phyloP scores from a whole-genome alignment of 371 early-diverging fungal species.

The Syncephalastrum contaminatum region DNA sequence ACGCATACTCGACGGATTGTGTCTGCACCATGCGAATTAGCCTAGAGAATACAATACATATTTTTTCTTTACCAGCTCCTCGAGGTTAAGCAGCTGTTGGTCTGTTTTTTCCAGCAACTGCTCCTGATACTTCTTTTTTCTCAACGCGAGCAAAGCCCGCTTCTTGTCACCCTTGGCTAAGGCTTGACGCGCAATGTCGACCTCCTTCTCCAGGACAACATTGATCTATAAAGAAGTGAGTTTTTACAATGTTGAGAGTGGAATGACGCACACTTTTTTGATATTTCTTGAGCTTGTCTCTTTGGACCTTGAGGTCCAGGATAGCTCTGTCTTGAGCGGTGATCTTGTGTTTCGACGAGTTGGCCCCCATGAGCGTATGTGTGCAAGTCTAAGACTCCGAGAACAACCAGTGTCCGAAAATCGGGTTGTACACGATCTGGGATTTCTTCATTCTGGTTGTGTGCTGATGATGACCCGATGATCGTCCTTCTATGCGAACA shows the following conservation, averaged over 20 bases:
- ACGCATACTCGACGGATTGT: slow-evolving; percentile 85
- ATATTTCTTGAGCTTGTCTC: slow-evolving; percentile 90
- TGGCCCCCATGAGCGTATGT: slow-evolving; percentile 47
- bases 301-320: slow-evolving; percentile 90
- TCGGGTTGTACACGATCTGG: slow-evolving; percentile 8
- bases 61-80: slow-evolving; percentile 73
- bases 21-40: slow-evolving; percentile 41
- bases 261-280: slow-evolving; percentile 55
- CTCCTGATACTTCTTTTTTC: slow-evolving; percentile 95
- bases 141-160: slow-evolving; percentile 85
- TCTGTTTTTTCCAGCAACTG: slow-evolving; percentile 80
- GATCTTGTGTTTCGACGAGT: slow-evolving; percentile 57
- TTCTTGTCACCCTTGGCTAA: slow-evolving; percentile 73
- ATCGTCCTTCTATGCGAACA: neutral
- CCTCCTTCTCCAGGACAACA: slow-evolving; percentile 63
- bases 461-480: neutral
- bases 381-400: too few relatives aligned
- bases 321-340: slow-evolving; percentile 90
- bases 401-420: too few relatives aligned
- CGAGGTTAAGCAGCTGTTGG: slow-evolving; percentile 83
- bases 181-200: slow-evolving; percentile 61
- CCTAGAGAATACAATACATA: neutral
- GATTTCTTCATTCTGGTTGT: slow-evolving; percentile 1
- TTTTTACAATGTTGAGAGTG: neutral
- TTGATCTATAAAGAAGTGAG: slow-evolving; percentile 48